Conservation (phyloP, 441 rosid genomes). For the Hura crepitans region DNA sequence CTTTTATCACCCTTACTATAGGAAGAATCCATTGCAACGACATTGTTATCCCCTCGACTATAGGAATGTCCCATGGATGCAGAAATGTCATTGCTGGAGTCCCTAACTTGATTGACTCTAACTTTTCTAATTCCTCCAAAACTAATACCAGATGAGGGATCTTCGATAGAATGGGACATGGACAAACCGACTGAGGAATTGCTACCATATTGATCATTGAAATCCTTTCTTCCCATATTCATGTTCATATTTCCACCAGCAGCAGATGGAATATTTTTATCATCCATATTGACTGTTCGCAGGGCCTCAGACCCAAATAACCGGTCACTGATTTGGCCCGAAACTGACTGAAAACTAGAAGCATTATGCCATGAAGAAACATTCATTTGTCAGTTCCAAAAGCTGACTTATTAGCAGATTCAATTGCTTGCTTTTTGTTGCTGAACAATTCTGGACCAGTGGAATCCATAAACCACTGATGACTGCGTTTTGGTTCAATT, state of each 20-base stretch:
- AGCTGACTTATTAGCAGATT: conserved; percentile 32
- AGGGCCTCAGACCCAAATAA: conserved; percentile 41
- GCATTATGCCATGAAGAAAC: conserved; percentile 40
- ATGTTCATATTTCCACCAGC: conserved; percentile 35
- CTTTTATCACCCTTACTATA: conserved; percentile 30
- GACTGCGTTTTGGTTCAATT: conserved; percentile 47
- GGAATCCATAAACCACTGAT: conserved; percentile 54
- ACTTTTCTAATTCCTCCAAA: conserved; percentile 58
- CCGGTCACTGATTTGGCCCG: conserved; percentile 43
- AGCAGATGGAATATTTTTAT: conserved; percentile 34
- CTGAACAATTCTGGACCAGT: conserved; percentile 41
- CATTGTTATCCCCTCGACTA: conserved; percentile 35
- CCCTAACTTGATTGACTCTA: conserved; percentile 51
- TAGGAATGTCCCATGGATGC: conserved; percentile 31
- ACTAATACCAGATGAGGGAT: conserved; percentile 38
- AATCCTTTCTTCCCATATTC: conserved; percentile 38
- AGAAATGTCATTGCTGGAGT: conserved; percentile 34
- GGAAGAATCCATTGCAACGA: conserved; percentile 23
- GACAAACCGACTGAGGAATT: conserved; percentile 51
- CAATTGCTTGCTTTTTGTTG: conserved; percentile 56
- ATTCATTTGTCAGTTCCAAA: conserved; percentile 35
- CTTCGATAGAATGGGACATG: conserved; percentile 40
- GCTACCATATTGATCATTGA: conserved; percentile 38
- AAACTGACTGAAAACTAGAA: conserved; percentile 38
- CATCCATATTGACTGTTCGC: conserved; percentile 34